Base-by-base conservation (phyloP, 139 green algal genomes). In the Tetraselmis chui region DNA sequence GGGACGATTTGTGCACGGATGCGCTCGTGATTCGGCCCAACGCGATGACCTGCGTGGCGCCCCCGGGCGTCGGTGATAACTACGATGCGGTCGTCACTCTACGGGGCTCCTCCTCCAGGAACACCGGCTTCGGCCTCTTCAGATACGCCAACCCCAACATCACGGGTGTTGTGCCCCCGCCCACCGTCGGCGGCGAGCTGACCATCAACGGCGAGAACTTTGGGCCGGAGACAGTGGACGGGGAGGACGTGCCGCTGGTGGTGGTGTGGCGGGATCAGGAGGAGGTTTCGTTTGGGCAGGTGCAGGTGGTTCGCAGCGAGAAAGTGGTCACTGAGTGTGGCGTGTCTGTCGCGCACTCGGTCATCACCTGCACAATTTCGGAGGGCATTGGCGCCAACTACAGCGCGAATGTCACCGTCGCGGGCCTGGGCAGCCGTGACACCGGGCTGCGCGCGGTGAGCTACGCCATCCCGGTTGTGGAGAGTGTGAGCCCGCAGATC, bases 301-400 rank as follows among this genome's bases (percentile, higher is more conserved):
- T 2, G 23, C 2, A 28, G 74, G 2, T 23, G 2, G 74, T 29
- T 22, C 74, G 25, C 74, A 77, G 23, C 26, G 26, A 77, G 5
- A 77, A 77, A 25, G 25, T 77, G 23, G 74, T 28, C 32, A 58
- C 81, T 2, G 58, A 77, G 28, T 27, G 23, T 25, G 77, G 30
- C 2, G 81, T 84, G 2, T 76, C 81, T 2, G 81, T 84, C 28
- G 81, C 76, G 24, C 81, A 84, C 81, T 81, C 81, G 29, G 81
- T 5, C 29, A 84, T 84, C 18, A 29, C n/a, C 22, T 84, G 81
- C 81, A 23, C 26, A 25, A 26, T 76, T 28, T 23, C 76, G 11
- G 32, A 58, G 75, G 81, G 81, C 26, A 81, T 75, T 1, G 81
- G 81, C 23, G 29, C 23, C 31, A 75, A 59, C 78, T 74, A 82